Evolutionary conservation across 257 asterid species (phyloP).

Genomic region (Penstemon barbatus): DNA sequence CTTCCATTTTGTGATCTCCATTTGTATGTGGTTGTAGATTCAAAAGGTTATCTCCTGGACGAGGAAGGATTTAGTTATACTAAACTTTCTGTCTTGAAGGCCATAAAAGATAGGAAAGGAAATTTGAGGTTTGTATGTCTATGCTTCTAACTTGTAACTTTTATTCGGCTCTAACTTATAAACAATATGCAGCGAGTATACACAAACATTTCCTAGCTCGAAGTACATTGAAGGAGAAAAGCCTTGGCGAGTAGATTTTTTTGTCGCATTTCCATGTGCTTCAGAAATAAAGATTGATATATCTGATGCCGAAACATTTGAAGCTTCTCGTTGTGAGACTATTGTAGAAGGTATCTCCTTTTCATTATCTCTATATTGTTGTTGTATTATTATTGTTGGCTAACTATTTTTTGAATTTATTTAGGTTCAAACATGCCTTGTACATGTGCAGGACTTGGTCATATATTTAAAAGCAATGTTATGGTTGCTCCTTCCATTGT

Average conservation of each 20-base stretch:
- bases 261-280: slow-evolving; percentile 95
- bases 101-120: slow-evolving; percentile 85
- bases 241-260: slow-evolving; percentile 97
- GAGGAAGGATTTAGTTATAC: slow-evolving; percentile 94
- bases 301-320: slow-evolving; percentile 85
- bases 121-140: slow-evolving; percentile 69
- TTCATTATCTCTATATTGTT: slow-evolving; percentile 11
- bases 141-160: slow-evolving; percentile 11
- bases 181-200: slow-evolving; percentile 71
- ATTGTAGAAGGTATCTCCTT: slow-evolving; percentile 77
- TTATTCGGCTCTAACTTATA: slow-evolving; percentile 32
- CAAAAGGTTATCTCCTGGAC: slow-evolving; percentile 92
- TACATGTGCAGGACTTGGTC: slow-evolving; percentile 83
- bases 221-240: slow-evolving; percentile 90
- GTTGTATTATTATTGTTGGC: slow-evolving; percentile 41
- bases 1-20: background rate
- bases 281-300: slow-evolving; percentile 88
- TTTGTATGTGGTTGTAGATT: slow-evolving; percentile 52
- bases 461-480: slow-evolving; percentile 76
- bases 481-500: slow-evolving; percentile 93
- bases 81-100: slow-evolving; percentile 83
- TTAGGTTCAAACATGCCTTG: slow-evolving; percentile 77
- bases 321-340: slow-evolving; percentile 75
- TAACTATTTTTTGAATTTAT: too few relatives aligned
- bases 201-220: slow-evolving; percentile 95